Evolutionary conservation across 2,329 filamentous ascomycete genomes (phyloP).

Genomic region (Xylaria sp.): DNA sequence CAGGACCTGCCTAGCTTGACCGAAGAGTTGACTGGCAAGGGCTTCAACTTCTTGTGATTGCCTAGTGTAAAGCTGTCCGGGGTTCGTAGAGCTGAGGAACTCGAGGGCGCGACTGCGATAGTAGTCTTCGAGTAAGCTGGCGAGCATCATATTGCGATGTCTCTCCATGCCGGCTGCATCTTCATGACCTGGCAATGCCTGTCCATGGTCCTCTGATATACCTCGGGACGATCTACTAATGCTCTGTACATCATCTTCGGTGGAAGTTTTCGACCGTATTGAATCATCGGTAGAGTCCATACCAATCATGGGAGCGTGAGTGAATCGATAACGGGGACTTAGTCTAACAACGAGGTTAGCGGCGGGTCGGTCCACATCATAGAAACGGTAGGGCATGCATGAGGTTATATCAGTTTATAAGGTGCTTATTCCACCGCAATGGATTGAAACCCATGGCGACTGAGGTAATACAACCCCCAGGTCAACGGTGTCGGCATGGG

Average conservation of each 20-base stretch:
- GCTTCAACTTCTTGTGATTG: conserved; percentile 39
- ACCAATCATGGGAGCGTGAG: background rate
- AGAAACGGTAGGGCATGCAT: background rate
- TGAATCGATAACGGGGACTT: background rate
- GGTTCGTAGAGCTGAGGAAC: conserved; percentile 35
- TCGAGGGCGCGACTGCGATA: conserved; percentile 39
- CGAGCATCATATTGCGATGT: conserved; percentile 43
- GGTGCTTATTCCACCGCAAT: background rate
- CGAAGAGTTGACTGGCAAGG: conserved; percentile 35
- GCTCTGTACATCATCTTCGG: conserved; percentile 29
- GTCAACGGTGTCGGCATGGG: background rate
- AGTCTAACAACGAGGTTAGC: conserved; percentile 17
- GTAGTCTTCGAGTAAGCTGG: conserved; percentile 42
- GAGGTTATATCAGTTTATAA: background rate
- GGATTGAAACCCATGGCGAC: too few relatives aligned
- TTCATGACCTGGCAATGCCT: conserved; percentile 23
- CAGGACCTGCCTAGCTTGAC: conserved; percentile 35
- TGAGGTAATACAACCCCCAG: too few relatives aligned
- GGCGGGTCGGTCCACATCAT: background rate
- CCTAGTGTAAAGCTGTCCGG: conserved; percentile 35
- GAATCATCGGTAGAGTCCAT: conserved; percentile 30
- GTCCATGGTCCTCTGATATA: conserved; percentile 1
- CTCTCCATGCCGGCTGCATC: conserved; percentile 33
- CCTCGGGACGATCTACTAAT: conserved; percentile 27
- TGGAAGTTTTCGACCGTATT: conserved; percentile 14